Evolutionary conservation across 257 asterid genomes (phyloP).

Genomic region (Handroanthus guayacan): DNA sequence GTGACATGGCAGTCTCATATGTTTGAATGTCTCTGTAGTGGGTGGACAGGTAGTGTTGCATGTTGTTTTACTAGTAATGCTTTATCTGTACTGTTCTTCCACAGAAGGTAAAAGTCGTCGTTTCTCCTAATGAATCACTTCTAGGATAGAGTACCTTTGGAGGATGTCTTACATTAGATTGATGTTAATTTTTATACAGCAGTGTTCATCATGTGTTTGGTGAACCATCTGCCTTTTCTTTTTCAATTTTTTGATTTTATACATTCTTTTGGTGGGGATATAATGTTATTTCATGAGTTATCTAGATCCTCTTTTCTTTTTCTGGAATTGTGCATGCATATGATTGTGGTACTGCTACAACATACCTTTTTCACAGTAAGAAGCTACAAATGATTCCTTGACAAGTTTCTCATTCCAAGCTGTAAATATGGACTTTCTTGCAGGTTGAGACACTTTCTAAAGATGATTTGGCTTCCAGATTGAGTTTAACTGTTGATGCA

Average conservation of each 20-base stretch:
- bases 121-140: not conserved
- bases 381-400: slow-evolving; percentile 7
- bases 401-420: slow-evolving; percentile 18
- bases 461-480: slow-evolving; percentile 94
- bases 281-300: not conserved
- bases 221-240: not conserved
- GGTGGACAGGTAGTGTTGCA: not conserved
- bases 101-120: not conserved
- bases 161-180: not conserved
- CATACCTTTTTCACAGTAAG: not conserved
- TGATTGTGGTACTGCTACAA: not conserved
- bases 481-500: slow-evolving; percentile 80
- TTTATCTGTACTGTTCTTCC: not conserved
- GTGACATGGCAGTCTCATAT: slow-evolving; percentile 23
- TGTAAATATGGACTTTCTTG: slow-evolving; percentile 34
- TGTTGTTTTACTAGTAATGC: not conserved
- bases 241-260: not conserved
- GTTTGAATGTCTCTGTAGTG: slow-evolving; percentile 21
- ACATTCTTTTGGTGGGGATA: not conserved
- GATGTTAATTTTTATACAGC: not conserved
- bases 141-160: not conserved
- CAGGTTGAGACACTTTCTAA: slow-evolving; percentile 90
- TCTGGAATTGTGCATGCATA: not conserved
- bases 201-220: not conserved
- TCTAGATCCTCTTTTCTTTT: not conserved